phyloP scores from a whole-genome alignment of 2,329 filamentous ascomycete genomes.

The Metarhizium brunneum region DNA sequence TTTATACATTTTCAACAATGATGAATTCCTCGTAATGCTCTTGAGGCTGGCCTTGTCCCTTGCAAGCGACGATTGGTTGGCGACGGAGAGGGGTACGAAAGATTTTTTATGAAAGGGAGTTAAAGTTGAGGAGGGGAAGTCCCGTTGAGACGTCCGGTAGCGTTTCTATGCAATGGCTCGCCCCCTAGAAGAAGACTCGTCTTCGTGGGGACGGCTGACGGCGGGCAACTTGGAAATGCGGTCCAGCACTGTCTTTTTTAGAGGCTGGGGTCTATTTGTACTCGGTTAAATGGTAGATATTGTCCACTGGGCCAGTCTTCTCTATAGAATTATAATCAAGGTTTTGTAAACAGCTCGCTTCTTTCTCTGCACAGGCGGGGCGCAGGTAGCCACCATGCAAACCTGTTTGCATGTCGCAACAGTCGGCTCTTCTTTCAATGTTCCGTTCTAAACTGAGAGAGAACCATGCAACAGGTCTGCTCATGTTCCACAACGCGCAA shows the following conservation, averaged over 20 bases:
- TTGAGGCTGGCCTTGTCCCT: not conserved
- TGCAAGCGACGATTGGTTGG: not conserved
- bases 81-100: not conserved
- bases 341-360: not conserved
- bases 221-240: not conserved
- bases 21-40: not conserved
- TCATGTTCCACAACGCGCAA: not conserved
- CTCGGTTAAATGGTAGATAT: constrained; percentile 2
- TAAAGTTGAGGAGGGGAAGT: not conserved
- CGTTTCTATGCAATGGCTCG: not conserved
- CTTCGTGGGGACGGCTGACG: not conserved
- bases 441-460: too few relatives aligned
- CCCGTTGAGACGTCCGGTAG: not conserved
- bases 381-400: too few relatives aligned
- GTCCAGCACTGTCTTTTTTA: constrained; percentile 3
- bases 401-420: too few relatives aligned
- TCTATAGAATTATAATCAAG: constrained; percentile 7
- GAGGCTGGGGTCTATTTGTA: constrained; percentile 1
- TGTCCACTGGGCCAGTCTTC: not conserved
- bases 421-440: too few relatives aligned
- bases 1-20: not conserved
- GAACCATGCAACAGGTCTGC: too few relatives aligned
- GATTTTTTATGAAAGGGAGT: not conserved
- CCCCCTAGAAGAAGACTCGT: not conserved
- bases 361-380: not conserved